Conservation (phyloP, 2,329 filamentous ascomycete genomes). For the Fusarium sororula region DNA sequence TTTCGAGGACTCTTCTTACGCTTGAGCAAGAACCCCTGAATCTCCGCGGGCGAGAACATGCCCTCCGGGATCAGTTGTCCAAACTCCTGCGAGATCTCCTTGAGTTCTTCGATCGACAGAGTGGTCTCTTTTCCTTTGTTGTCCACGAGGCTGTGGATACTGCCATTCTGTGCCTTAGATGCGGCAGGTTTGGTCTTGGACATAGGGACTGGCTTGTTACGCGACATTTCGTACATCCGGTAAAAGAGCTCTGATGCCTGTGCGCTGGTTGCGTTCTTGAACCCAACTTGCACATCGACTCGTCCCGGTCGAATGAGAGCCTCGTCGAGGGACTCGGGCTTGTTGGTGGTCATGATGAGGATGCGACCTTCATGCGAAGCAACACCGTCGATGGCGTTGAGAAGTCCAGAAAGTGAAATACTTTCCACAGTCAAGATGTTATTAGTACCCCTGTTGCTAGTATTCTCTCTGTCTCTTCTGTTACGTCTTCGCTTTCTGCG, state of each 20-base stretch:
- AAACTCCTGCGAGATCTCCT: slow-evolving; percentile 58
- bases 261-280: slow-evolving; percentile 65
- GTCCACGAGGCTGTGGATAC: background rate
- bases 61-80: slow-evolving; percentile 61
- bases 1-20: slow-evolving; percentile 66
- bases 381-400: slow-evolving; percentile 87
- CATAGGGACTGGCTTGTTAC: slow-evolving; percentile 16
- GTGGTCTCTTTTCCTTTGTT: slow-evolving; percentile 32
- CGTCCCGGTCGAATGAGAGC: slow-evolving; percentile 78
- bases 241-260: slow-evolving; percentile 68
- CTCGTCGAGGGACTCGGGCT: slow-evolving; percentile 75
- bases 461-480: slow-evolving; percentile 29
- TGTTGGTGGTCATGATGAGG: slow-evolving; percentile 85
- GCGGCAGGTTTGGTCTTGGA: background rate
- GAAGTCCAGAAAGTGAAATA: slow-evolving; percentile 80
- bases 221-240: slow-evolving; percentile 65
- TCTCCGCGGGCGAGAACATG: slow-evolving; percentile 67
- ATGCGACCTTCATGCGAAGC: slow-evolving; percentile 81
- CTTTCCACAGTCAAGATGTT: slow-evolving; percentile 44
- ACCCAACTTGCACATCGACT: slow-evolving; percentile 75
- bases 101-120: slow-evolving; percentile 52
- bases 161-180: slow-evolving; percentile 15
- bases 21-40: slow-evolving; percentile 72
- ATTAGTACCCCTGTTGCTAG: slow-evolving; percentile 35
- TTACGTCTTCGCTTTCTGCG: slow-evolving; percentile 33